Percentiles rank a stretch among this genome's conserved stretches.
phyloP scores from a whole-genome alignment of 2,329 filamentous ascomycete species.

The Tolypocladium capitatum region DNA sequence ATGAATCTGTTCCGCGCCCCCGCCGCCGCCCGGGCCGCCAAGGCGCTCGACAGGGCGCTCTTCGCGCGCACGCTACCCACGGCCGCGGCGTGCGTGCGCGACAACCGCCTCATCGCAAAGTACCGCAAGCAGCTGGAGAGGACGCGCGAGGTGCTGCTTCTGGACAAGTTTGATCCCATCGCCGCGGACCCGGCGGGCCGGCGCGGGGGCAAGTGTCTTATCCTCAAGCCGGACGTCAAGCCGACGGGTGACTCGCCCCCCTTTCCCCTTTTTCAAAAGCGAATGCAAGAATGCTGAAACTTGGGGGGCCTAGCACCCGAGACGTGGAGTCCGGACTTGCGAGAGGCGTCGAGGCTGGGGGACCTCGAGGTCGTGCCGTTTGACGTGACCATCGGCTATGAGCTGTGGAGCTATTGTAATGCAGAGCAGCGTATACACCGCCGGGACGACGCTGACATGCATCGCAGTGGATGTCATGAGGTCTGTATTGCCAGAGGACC shows the following conservation, averaged over 20 bases:
- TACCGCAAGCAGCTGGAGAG: constrained; percentile 54
- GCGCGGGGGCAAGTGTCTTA: constrained; percentile 46
- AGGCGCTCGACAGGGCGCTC: constrained; percentile 67
- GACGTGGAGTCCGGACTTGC: constrained; percentile 64
- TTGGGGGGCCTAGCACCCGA: constrained; percentile 27
- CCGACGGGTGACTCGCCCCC: constrained; percentile 28
- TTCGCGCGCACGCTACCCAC: constrained; percentile 67
- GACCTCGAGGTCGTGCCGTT: constrained; percentile 64
- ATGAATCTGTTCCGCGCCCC: constrained; percentile 64
- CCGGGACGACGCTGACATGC: neutral
- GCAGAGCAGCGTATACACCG: constrained; percentile 10
- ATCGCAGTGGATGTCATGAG: constrained; percentile 63
- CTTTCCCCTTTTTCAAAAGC: neutral
- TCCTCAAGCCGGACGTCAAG: constrained; percentile 44
- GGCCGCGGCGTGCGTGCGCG: constrained; percentile 64
- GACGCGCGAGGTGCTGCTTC: constrained; percentile 50
- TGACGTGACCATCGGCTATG: constrained; percentile 64
- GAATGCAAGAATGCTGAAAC: neutral
- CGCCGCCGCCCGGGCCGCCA: constrained; percentile 59
- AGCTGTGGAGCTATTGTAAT: constrained; percentile 73
- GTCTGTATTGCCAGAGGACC: constrained; percentile 66
- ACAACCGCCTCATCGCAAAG: constrained; percentile 60
- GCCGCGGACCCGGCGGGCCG: constrained; percentile 31
- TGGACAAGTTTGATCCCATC: constrained; percentile 52
- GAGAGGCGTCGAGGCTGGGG: constrained; percentile 52